Conservation (phyloP, 1,284 basidiomycete species). For the Phenoliferia sp. region DNA sequence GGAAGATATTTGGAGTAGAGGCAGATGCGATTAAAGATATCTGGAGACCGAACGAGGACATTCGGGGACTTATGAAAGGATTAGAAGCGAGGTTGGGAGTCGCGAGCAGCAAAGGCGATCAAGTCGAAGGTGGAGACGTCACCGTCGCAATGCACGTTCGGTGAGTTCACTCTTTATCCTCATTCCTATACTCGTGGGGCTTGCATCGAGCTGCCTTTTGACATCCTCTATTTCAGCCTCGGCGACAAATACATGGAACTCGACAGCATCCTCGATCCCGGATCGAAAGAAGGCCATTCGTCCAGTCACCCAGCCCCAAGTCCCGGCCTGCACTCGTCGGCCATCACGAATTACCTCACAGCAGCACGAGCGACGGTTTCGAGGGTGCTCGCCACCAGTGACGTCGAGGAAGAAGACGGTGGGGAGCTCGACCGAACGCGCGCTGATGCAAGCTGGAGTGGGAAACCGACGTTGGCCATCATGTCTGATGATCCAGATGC, state of each 20-base stretch:
- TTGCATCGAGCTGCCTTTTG: not conserved
- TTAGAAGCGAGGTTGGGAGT: constrained; percentile 3
- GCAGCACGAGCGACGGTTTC: constrained; percentile 18
- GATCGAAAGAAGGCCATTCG: not conserved
- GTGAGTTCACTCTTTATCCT: not conserved
- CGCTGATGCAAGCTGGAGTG: not conserved
- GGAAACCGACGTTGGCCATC: constrained; percentile 18
- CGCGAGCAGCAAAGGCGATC: not conserved
- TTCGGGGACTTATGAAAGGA: not conserved
- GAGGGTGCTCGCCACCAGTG: constrained; percentile 11
- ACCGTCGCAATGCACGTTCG: constrained; percentile 31
- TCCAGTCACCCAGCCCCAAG: not conserved
- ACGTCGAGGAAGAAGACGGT: not conserved
- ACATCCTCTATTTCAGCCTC: constrained; percentile 6
- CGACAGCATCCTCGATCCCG: constrained; percentile 17
- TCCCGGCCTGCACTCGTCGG: constrained; percentile 13
- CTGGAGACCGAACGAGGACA: constrained; percentile 7
- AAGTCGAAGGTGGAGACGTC: not conserved
- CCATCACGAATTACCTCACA: constrained; percentile 15
- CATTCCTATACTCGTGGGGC: too few relatives aligned
- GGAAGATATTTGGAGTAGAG: constrained; percentile 11
- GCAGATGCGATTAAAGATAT: not conserved
- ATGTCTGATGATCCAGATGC: constrained; percentile 30
- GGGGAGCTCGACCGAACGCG: not conserved
- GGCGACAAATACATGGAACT: constrained; percentile 33